phyloP scores from a whole-genome alignment of 202 grass and related monocot species.

The Panicum hallii region DNA sequence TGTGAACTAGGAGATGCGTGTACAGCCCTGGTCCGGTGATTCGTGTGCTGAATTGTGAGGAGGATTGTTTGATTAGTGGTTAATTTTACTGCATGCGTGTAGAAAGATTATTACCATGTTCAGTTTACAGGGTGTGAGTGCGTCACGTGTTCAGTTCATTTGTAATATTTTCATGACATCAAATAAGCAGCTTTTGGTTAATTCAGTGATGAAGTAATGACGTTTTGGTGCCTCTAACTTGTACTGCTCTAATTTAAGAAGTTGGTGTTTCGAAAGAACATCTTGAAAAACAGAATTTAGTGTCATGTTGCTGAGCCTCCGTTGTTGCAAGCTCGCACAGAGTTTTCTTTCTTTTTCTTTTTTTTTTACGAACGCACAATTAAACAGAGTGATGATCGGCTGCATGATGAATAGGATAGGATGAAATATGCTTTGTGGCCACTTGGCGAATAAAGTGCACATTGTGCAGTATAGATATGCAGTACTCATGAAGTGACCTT shows the following conservation, averaged over 20 bases:
- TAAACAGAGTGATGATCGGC: not conserved
- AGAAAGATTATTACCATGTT: not conserved
- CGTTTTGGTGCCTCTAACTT: not conserved
- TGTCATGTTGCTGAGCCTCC: not conserved
- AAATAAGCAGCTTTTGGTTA: conserved; percentile 33
- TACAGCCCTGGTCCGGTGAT: not conserved
- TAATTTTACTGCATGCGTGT: not conserved
- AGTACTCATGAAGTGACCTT: conserved; percentile 23
- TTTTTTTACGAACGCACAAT: too few species aligned
- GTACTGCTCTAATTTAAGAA: not conserved
- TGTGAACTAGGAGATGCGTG: conserved; percentile 49
- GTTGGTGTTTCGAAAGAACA: not conserved
- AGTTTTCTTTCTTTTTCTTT: too few species aligned
- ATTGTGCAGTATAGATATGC: not conserved
- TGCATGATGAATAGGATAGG: not conserved
- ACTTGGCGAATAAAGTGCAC: conserved; percentile 17
- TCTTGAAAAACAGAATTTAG: not conserved
- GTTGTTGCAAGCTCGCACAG: too few species aligned
- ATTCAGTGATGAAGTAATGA: not conserved
- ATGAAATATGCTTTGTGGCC: not conserved
- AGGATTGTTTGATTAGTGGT: not conserved
- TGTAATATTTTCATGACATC: conserved; percentile 10
- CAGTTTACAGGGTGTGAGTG: not conserved
- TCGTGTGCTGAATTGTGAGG: not conserved
- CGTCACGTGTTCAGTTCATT: not conserved